Base-by-base conservation (phyloP, 192 early-diverging fungal species). In the Backusella liffmaniae region DNA sequence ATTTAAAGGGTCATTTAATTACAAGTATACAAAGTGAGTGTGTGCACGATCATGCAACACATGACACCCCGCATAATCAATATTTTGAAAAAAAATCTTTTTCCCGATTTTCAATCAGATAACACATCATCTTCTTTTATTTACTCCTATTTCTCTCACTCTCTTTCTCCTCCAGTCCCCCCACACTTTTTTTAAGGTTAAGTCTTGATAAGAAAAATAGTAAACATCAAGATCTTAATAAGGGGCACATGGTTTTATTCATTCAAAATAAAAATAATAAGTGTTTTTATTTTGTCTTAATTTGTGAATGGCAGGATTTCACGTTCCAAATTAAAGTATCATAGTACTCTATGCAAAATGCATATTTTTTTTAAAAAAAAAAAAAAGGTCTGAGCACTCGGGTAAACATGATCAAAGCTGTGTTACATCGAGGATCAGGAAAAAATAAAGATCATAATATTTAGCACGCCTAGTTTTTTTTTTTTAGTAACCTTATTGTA, bases 31-130 rank as follows among this genome's bases (percentile, higher is more conserved):
- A 62, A 29, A 13, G 26, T 29, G 23, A 15, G 15, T 44, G 46
- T 49, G 46, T 49, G 23, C 56, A 62, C 23, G 56, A 62, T 29
- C 56, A 62, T 62, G 56, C 56, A 26, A 10, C 56, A 62, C 29
- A 23, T 62, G 56, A 26, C 56, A 62, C 56, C 23, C 56, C 56
- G 12, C 56, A 62, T 62, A 29, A 62, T 29, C 56, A 62, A 56
- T 56, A 5, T 56, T 56, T 56, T n/a, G 53, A 26, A 7, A 32
- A 32, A 26, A 56, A 62, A 62, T 62, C 56, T 26, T 62, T 62
- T 62, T 62, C 56, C 56, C 56, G 56, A 62, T 62, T 4, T 62
- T 62, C 26, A 62, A 62, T 62, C 56, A 62, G 56, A 62, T 62
- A 62, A 62, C 56, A 62, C 21, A 62, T 4, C 21, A 53, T 30